Base-by-base conservation (phyloP, 805 yeast species). In the Spathaspora gorwiae region DNA sequence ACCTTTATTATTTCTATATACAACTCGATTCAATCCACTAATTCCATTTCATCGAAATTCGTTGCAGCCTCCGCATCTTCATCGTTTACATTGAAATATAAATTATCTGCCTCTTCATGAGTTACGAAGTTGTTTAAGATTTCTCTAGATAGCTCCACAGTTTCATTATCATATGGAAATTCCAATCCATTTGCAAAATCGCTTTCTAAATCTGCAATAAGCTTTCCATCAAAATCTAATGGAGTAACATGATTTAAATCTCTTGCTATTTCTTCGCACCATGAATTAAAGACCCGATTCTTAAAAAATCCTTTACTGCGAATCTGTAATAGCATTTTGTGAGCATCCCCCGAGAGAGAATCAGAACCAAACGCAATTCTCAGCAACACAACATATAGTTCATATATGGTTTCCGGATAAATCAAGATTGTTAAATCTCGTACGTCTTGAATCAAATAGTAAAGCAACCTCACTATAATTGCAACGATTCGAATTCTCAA, bases 21-120 rank as follows among this genome's bases (percentile, higher is more conserved):
- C 32, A 29, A 9, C 6, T 29, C 9, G 3, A 29, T 39, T 31
- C 40, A 46, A 11, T 44, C 50, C 13, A 53, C 53, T 33, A 60
- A 39, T 33, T 54, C 62, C 64, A 59, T 57, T 39, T 58, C 61
- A 42, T 60, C 64, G 35, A 39, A 39, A 30, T 27, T 52, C 12
- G 32, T 9, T 29, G 32, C 32, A 9, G 12, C 53, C 10, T 54
- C 35, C 36, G 36, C 45, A 12, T 47, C 44, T 42, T 62, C 71
- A 48, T 63, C 65, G 49, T 80, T 80, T 80, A 87, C 84, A 47
- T 87, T 80, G 47, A 76, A 66, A 59, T 80, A 87, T 49, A 88
- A 65, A 43, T 80, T 78, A 61, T 89, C 95, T 1, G 89, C 88
- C 53, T 87, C 95, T 51, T 85, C 90, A 55, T 83, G 82, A 4